These are phyloP conservation scores for Oryza nivara DNA, from an alignment of 176 grass and related monocot species.

Conservation along the genomic window DNA sequence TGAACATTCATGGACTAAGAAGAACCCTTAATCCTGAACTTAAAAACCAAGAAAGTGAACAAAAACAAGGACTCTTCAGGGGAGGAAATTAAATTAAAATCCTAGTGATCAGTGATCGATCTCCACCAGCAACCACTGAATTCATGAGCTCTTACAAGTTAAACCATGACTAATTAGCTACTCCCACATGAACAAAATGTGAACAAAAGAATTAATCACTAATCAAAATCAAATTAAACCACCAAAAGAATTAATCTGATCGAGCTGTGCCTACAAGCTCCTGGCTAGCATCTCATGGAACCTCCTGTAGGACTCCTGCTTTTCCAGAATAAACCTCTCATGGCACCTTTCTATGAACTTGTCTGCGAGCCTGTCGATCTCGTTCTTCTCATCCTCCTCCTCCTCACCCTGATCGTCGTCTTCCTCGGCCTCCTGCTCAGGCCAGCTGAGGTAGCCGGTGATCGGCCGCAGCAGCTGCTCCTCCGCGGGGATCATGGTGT, in stretches of 20 bases:
- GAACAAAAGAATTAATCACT: not conserved
- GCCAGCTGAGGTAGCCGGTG: conserved; percentile 6
- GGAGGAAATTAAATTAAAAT: not conserved
- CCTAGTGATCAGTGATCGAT: not conserved
- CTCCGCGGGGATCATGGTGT: conserved; percentile 33
- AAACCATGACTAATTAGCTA: not conserved
- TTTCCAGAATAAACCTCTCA: conserved; percentile 49
- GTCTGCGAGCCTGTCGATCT: conserved; percentile 43
- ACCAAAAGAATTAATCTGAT: not conserved
- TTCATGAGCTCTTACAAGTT: not conserved
- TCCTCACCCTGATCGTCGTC: not conserved
- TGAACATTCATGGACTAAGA: not conserved
- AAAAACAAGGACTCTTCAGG: not conserved
- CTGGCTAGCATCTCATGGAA: conserved; percentile 50
- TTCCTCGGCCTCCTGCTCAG: not conserved
- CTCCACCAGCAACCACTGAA: not conserved
- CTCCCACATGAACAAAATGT: not conserved
- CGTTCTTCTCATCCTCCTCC: not conserved
- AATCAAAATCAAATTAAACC: conserved; percentile 6
- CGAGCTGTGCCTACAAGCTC: conserved; percentile 32
- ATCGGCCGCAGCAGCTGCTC: conserved; percentile 22
- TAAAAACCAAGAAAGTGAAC: not conserved
- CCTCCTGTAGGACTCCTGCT: conserved; percentile 48
- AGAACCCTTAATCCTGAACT: not conserved
- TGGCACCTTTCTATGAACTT: conserved; percentile 43